Base-by-base conservation (phyloP, 768 basidiomycete genomes). In the Mrakia gelida region DNA sequence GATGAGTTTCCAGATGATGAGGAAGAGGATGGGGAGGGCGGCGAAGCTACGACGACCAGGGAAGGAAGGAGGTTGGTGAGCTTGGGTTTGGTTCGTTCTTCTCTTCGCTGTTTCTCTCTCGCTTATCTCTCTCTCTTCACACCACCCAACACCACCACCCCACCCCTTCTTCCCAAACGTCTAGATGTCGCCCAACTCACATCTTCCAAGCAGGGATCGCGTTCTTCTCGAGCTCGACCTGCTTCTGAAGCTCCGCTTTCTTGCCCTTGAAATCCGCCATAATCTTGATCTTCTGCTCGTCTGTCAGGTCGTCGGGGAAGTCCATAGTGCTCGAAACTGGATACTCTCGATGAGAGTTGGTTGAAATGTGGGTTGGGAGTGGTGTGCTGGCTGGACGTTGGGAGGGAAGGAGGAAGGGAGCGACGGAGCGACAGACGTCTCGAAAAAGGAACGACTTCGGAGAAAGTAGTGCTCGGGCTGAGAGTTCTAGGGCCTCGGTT, bases 281-380 rank as follows among this genome's bases (percentile, higher is more conserved):
- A 41, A 70, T 70, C 34, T 34, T 41, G 41, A 70, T 38, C 67
- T 70, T 70, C 38, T 70, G 41, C 41, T 45, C 67, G 67, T 70
- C 67, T 11, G 67, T 70, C 26, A 41, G 23, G 34, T 70, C 41
- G 67, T 70, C 67, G 41, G 67, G 41, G 21, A 70, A 52, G 3
- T 52, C 18, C 49, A 52, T 52, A 52, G 45, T 10, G n/a, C n/a
- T n/a, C n/a, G n/a, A n/a, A n/a, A n/a, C n/a, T n/a, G n/a, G 45
- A 45, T 45, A 10, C 32, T 21, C 9, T 67, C 65, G 11, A 6
- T 38, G 7, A 18, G 32, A 34, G 65, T 3, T 15, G 49, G 18
- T 5, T 18, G 49, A 7, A 52, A 7, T 38, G 13, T 18, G 15
- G 45, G 45, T 52, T 52, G 49, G 18, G 49, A 49, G 18, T 16